phyloP scores from a whole-genome alignment of 495 filamentous ascomycete genomes.

The Aspergillus panamensis region DNA sequence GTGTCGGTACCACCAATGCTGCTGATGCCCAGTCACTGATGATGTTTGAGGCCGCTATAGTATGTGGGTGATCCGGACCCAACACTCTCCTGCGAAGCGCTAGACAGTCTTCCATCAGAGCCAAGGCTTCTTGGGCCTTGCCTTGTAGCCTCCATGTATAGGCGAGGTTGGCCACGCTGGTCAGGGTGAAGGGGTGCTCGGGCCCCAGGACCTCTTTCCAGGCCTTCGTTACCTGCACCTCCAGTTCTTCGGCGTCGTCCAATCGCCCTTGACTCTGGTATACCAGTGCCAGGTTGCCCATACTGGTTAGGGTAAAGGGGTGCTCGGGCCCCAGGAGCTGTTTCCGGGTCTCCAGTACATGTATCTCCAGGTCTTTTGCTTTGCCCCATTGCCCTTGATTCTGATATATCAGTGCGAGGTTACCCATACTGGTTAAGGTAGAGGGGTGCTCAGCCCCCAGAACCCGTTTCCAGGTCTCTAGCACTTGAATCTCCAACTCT shows the following conservation, averaged over 20 bases:
- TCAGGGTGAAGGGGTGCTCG: background rate
- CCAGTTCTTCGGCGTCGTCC: background rate
- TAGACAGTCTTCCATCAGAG: too few relatives aligned
- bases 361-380: background rate
- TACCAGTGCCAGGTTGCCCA: background rate
- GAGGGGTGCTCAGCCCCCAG: conserved; percentile 11
- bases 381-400: background rate
- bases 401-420: background rate
- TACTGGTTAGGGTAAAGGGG: background rate
- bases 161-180: too few relatives aligned
- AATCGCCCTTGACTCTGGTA: background rate
- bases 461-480: conserved; percentile 16
- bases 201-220: background rate
- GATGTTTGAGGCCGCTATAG: too few relatives aligned
- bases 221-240: background rate
- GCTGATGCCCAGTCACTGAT: too few relatives aligned
- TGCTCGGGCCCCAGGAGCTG: background rate
- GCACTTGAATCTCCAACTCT: conserved; percentile 22
- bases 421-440: conserved; percentile 6
- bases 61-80: too few relatives aligned
- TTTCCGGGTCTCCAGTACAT: background rate
- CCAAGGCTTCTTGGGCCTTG: too few relatives aligned
- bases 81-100: too few relatives aligned
- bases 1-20: too few relatives aligned
- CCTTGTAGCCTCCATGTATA: too few relatives aligned